Base-by-base conservation (phyloP, 2,329 filamentous ascomycete genomes). In the Colletotrichum neosansevieriae region DNA sequence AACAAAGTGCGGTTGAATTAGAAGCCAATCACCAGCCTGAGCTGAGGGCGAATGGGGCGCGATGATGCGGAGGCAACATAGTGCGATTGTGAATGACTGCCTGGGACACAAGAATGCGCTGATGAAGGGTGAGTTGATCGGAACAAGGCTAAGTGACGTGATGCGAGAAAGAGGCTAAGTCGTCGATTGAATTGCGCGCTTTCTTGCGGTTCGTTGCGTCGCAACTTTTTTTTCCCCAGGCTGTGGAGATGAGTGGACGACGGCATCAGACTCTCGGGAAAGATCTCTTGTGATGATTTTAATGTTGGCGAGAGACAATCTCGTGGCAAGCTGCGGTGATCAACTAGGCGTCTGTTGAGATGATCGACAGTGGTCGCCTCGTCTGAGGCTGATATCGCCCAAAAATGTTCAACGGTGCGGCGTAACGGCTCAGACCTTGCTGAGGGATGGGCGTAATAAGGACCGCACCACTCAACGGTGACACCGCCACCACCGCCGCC, bases 371-470 rank as follows among this genome's bases (percentile, higher is more conserved):
- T 53, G 38, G 38, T 67, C 50, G 50, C 57, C 56, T 61, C 38
- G 63, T 47, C 44, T 58, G 67, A 69, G 57, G 63, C 67, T 67
- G 67, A 67, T 47, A 67, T 69, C 49, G 63, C 63, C 59, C 34
- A 34, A 65, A 57, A 56, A 36, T 32, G 50, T 60, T 58, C 34
- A 66, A 59, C 54, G 61, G 53, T 29, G 29, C 49, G 42, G 58
- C 29, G 42, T 58, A 38, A 36, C 56, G 42, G 56, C 40, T 24
- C 56, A 58, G 56, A 47, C 42, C 40, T 58, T 58, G 56, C 42
- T 40, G 42, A 58, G n/a, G 29, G 53, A 36, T 58, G 42, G 54
- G 29, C 40, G 42, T n/a, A 5, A 29, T 24, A 34, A 15, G 13
- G 44, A 45, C 53, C 53, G 58, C 53, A 63, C 64, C 38, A 64